phyloP scores from a whole-genome alignment of 2,329 filamentous ascomycete species.

The Trichoderma gracile region DNA sequence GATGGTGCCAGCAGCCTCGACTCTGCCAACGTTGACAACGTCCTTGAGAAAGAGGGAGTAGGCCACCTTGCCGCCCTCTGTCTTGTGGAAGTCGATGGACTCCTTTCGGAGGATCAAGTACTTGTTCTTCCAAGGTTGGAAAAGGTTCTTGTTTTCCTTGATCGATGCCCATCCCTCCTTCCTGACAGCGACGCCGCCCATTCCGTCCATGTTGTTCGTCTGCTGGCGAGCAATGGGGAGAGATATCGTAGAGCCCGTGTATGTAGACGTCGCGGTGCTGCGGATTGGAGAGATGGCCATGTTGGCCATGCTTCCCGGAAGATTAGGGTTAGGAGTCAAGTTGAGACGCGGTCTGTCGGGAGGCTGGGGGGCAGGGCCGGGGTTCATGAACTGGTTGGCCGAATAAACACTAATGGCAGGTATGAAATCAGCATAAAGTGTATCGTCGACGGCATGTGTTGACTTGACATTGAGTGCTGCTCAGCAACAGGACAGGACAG shows the following conservation, averaged over 20 bases:
- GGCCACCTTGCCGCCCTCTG: constrained; percentile 82
- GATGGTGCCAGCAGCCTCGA: constrained; percentile 86
- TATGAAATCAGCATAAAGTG: constrained; percentile 25
- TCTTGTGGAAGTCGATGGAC: constrained; percentile 92
- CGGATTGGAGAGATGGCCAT: constrained; percentile 73
- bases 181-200: constrained; percentile 70
- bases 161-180: constrained; percentile 82
- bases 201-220: constrained; percentile 60
- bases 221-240: constrained; percentile 67
- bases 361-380: constrained; percentile 88
- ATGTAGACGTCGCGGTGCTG: constrained; percentile 64
- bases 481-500: constrained; percentile 3
- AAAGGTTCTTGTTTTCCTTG: constrained; percentile 86
- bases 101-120: constrained; percentile 91
- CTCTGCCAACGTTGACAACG: constrained; percentile 85
- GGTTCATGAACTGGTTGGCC: constrained; percentile 85
- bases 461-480: neutral
- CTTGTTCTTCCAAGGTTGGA: constrained; percentile 86
- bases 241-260: constrained; percentile 71
- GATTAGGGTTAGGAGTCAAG: constrained; percentile 72
- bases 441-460: neutral
- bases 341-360: constrained; percentile 82
- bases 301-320: constrained; percentile 76
- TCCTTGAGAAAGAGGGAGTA: constrained; percentile 83
- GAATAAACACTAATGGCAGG: constrained; percentile 53